Conservation (phyloP, 495 filamentous ascomycete genomes). For the Tuber aestivum region DNA sequence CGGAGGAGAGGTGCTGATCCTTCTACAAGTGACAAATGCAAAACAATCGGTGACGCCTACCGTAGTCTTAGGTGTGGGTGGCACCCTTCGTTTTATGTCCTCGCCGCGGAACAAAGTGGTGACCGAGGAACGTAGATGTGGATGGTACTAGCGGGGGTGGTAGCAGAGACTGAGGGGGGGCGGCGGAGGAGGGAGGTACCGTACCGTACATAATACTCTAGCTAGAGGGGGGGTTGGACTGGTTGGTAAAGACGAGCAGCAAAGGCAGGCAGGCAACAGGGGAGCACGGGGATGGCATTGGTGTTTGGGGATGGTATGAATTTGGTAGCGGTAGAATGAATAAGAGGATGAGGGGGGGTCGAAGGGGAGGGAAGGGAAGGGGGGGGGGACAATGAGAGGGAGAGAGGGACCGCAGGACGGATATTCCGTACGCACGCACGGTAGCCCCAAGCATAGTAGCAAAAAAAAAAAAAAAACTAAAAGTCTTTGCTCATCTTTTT, state of each 20-base stretch:
- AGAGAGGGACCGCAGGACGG: not conserved
- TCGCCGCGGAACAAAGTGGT: constrained; percentile 33
- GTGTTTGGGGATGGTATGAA: too few species aligned
- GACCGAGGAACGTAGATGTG: constrained; percentile 29
- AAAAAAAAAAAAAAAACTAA: not conserved
- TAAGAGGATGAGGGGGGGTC: constrained; percentile 8
- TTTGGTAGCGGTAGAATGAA: not conserved
- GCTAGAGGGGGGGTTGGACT: constrained; percentile 15
- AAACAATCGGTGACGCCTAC: constrained; percentile 37
- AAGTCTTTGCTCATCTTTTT: not conserved
- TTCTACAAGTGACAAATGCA: constrained; percentile 34
- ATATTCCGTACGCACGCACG: not conserved
- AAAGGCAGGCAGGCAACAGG: constrained; percentile 19
- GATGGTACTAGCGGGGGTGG: constrained; percentile 33
- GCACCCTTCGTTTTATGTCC: constrained; percentile 37
- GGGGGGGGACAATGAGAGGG: constrained; percentile 7
- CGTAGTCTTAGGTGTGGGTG: constrained; percentile 35
- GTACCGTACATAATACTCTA: not conserved
- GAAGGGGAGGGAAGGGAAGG: not conserved
- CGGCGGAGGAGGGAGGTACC: constrained; percentile 15
- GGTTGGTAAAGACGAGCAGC: constrained; percentile 5
- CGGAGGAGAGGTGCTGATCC: constrained; percentile 27
- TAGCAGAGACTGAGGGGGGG: constrained; percentile 22
- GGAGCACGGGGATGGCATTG: constrained; percentile 37
- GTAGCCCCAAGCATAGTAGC: too few species aligned